phyloP scores from a whole-genome alignment of 495 filamentous ascomycete species.

The Aspergillus taichungensis region DNA sequence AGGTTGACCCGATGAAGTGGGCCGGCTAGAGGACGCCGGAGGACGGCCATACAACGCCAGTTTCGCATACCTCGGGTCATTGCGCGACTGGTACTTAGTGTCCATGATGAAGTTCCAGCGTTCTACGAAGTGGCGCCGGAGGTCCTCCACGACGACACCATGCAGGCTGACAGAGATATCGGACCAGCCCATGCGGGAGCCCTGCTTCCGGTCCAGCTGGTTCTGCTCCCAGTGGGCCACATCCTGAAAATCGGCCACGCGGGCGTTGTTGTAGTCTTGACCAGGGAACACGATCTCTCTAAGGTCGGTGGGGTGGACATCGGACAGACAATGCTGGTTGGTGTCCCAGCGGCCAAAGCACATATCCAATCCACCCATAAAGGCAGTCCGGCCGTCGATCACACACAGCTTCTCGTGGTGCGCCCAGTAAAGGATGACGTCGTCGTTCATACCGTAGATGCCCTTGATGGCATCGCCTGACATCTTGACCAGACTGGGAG shows the following conservation, averaged over 20 bases:
- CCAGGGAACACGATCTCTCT: constrained; percentile 73
- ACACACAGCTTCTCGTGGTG: constrained; percentile 93
- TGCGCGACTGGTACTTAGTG: constrained; percentile 65
- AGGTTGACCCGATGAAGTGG: constrained; percentile 13
- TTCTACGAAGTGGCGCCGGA: constrained; percentile 72
- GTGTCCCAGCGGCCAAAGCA: constrained; percentile 61
- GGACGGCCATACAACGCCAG: constrained; percentile 33
- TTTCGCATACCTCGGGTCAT: constrained; percentile 51
- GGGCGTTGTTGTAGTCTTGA: constrained; percentile 92
- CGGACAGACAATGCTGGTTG: constrained; percentile 69
- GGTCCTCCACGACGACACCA: constrained; percentile 72
- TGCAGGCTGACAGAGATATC: constrained; percentile 75
- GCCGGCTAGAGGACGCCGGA: constrained; percentile 2
- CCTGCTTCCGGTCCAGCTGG: constrained; percentile 70
- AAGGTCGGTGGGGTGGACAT: constrained; percentile 73
- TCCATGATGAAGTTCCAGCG: constrained; percentile 92
- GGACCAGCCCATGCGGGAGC: constrained; percentile 88
- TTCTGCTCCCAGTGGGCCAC: constrained; percentile 80
- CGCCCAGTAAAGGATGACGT: constrained; percentile 84
- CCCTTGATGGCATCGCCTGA: constrained; percentile 60
- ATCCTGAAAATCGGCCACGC: constrained; percentile 79
- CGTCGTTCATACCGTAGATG: constrained; percentile 74
- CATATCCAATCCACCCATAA: constrained; percentile 70
- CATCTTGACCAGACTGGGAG: constrained; percentile 46
- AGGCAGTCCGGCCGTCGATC: constrained; percentile 69